Base-by-base conservation (phyloP, 2,329 filamentous ascomycete species). In the Cercospora beticola region DNA sequence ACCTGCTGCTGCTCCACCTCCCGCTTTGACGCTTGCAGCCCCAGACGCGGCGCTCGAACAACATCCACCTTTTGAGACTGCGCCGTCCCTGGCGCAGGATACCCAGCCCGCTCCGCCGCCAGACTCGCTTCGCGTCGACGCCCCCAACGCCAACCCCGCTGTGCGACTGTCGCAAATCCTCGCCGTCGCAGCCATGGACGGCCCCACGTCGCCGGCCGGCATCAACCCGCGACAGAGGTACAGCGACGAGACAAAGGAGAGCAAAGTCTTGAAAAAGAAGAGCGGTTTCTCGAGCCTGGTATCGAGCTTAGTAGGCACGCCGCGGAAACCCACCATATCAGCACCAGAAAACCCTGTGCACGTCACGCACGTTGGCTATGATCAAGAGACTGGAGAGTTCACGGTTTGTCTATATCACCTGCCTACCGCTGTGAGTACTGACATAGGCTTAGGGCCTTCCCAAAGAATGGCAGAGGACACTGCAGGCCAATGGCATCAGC, bases 341-440 rank as follows among this genome's bases (percentile, higher is more conserved):
- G 92, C 93, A 43, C 95, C 95, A 65, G 94, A 97, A 81, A 98
- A 99, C 76, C 95, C 95, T 60, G 93, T 98, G 69, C 95, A 98
- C 82, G 92, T 99, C 76, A 98, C 94, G 67, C 95, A 99, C 81
- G 95, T 99, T 73, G 94, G 94, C 75, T 97, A 97, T 80, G 94
- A 99, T 81, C 97, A 95, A 82, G 87, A 92, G 76, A 98, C 95
- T 3, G 95, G 95, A 73, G 92, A 97, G 82, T 99, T 97, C 80
- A 98, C 94, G 78, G 90, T 87, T 64, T 18, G 56, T 31, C 54
- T 31, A 68, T 74, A 70, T 33, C 36, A 62, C 46, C 64, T 40
- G 12, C 23, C 23, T 23, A 9, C n/a, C 16, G 31, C 62, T 23
- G 46, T 12, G 10, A 21, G 10, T 52, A 52, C 46, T 64, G 31